phyloP scores from a whole-genome alignment of 768 basidiomycete species.

The Tricholoma sp. region DNA sequence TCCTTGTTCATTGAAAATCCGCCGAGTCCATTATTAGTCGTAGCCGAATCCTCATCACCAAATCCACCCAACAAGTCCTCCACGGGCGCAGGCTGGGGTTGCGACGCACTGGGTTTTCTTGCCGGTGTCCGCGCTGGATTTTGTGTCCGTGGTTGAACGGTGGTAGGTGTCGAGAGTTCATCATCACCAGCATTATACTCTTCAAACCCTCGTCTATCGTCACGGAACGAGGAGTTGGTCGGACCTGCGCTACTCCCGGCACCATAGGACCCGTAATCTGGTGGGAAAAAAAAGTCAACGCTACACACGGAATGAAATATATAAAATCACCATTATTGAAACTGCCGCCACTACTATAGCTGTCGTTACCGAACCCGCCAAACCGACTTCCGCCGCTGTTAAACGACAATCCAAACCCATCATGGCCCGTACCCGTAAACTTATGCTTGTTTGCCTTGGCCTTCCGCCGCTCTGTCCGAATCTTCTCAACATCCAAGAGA shows the following conservation, averaged over 20 bases:
- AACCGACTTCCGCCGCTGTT: slow-evolving; percentile 46
- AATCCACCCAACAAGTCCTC: slow-evolving; percentile 79
- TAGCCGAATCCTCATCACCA: slow-evolving; percentile 55
- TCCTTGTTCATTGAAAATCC: slow-evolving; percentile 47
- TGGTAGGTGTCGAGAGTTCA: slow-evolving; percentile 41
- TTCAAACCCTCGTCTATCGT: slow-evolving; percentile 64
- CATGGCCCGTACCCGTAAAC: slow-evolving; percentile 84
- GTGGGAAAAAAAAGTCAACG: neutral
- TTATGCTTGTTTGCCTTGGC: slow-evolving; percentile 90
- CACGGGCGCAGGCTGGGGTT: slow-evolving; percentile 34
- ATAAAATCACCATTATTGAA: slow-evolving; percentile 12
- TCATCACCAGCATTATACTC: slow-evolving; percentile 98
- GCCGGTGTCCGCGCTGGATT: slow-evolving; percentile 20
- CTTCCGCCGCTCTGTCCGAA: slow-evolving; percentile 84
- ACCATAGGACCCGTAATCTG: slow-evolving; percentile 17
- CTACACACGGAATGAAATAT: neutral
- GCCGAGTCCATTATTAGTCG: slow-evolving; percentile 12
- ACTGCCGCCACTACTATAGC: slow-evolving; percentile 26
- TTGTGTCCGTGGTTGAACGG: slow-evolving; percentile 26
- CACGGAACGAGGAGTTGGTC: slow-evolving; percentile 49
- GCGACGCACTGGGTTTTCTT: slow-evolving; percentile 34
- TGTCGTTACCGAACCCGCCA: slow-evolving; percentile 41
- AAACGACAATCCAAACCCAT: slow-evolving; percentile 54
- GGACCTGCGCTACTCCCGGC: slow-evolving; percentile 36
- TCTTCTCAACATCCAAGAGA: slow-evolving; percentile 85